Conservation (phyloP, 139 green algal species). For the Chlorella sorokiniana region DNA sequence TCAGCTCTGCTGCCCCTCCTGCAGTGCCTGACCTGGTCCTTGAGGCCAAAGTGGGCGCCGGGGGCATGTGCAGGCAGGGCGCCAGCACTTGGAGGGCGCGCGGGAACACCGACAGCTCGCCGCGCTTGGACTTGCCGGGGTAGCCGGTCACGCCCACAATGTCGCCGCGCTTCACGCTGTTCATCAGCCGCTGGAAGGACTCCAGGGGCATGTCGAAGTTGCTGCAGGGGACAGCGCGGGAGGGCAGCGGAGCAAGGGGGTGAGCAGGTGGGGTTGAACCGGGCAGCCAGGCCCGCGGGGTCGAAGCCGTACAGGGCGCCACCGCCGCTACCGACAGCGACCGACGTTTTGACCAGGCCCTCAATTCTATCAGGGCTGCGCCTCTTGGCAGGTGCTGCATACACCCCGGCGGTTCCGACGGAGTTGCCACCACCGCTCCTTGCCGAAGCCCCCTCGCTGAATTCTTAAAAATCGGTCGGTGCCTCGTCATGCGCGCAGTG, state of each 20-base stretch:
- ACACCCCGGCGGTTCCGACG: no score
- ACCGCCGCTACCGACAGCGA: no score
- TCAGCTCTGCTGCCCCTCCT: no score
- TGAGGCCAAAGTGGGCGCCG: constrained; percentile 75
- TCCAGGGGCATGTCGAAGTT: constrained; percentile 72
- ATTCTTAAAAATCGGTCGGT: no score
- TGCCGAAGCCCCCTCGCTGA: no score
- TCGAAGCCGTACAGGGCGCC: no score
- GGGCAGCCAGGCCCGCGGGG: no score
- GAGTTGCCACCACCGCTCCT: no score
- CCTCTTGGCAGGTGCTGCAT: no score
- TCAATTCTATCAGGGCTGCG: no score
- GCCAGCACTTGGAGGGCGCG: constrained; percentile 71
- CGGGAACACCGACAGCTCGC: constrained; percentile 96
- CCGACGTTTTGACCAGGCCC: no score
- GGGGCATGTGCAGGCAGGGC: constrained; percentile 98
- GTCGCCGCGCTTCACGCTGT: constrained; percentile 89
- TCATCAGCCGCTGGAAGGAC: constrained; percentile 83
- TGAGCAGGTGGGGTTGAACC: neutral
- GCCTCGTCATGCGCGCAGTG: no score
- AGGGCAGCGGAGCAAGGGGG: neutral
- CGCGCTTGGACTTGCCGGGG: constrained; percentile 96
- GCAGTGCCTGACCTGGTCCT: constrained; percentile 92
- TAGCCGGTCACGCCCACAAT: constrained; percentile 92
- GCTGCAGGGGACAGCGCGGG: constrained; percentile 27